Conservation (phyloP, 352 stramenopile species). For the Pythium phragmiticola region DNA sequence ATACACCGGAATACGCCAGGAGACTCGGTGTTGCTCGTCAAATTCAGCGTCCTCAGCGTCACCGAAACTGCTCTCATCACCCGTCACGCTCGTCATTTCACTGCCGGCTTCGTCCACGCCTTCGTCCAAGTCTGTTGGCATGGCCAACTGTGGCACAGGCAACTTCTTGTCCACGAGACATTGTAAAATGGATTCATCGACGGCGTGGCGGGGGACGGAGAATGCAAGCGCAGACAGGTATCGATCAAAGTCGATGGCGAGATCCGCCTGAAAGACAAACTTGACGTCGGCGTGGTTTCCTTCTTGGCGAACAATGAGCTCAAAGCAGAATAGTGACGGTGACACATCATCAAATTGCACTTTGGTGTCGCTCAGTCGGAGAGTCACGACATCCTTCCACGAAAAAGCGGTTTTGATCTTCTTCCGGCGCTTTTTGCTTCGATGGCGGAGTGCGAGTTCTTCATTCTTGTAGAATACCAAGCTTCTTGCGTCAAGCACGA, state of each 20-base stretch:
- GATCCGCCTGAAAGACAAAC: constrained; percentile 78
- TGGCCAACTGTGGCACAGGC: constrained; percentile 48
- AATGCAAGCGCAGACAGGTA: constrained; percentile 75
- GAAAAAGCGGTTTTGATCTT: constrained; percentile 76
- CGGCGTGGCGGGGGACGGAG: constrained; percentile 51
- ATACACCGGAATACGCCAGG: constrained; percentile 71
- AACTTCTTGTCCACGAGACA: constrained; percentile 64
- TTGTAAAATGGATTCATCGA: constrained; percentile 65
- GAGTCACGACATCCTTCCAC: constrained; percentile 61
- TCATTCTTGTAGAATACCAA: constrained; percentile 86
- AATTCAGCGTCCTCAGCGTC: constrained; percentile 84
- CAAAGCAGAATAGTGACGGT: constrained; percentile 76
- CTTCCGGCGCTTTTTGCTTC: constrained; percentile 69
- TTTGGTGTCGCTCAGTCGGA: constrained; percentile 66
- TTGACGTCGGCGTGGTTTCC: constrained; percentile 56
- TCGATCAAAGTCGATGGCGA: constrained; percentile 73
- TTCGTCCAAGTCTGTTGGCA: constrained; percentile 32
- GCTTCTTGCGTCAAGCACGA: constrained; percentile 67
- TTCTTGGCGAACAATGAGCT: constrained; percentile 59
- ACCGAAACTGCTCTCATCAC: constrained; percentile 74
- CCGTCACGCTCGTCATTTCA: constrained; percentile 84
- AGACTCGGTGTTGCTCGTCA: constrained; percentile 31
- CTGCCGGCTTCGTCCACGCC: constrained; percentile 63
- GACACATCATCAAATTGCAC: constrained; percentile 86
- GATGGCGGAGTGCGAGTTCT: constrained; percentile 74